These are phyloP conservation scores for Serendipita sp. DNA, from an alignment of 1,284 basidiomycete species.

Conservation along the genomic window DNA sequence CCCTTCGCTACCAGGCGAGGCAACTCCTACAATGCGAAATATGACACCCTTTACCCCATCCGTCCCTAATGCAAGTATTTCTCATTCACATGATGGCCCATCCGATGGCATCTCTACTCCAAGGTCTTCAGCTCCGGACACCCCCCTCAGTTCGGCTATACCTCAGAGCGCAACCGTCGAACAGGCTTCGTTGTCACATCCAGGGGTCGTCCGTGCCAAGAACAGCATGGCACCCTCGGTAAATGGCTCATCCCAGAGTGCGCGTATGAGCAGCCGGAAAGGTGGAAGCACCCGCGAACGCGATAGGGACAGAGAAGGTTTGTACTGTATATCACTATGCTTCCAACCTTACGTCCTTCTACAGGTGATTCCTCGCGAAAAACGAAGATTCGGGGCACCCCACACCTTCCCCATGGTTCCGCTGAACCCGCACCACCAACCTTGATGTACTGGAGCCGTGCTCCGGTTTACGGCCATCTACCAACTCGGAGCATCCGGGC, in stretches of 20 bases:
- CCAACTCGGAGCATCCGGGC: conserved; percentile 68
- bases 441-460: conserved; percentile 75
- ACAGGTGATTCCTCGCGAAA: neutral
- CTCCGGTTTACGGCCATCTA: conserved; percentile 63
- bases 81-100: neutral
- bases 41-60: conserved; percentile 2
- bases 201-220: neutral
- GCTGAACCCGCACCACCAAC: conserved; percentile 39
- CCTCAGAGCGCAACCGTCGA: neutral
- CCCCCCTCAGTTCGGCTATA: neutral
- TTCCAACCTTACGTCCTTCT: too few relatives aligned
- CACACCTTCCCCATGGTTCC: conserved; percentile 42
- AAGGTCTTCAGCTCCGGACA: neutral
- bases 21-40: neutral
- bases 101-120: neutral
- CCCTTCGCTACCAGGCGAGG: neutral
- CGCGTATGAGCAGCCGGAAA: neutral
- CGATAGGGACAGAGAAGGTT: neutral
- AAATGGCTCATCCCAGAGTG: neutral
- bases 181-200: neutral
- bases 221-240: neutral
- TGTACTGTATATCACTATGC: too few relatives aligned
- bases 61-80: neutral
- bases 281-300: neutral
- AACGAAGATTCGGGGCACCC: conserved; percentile 23